phyloP scores from a whole-genome alignment of 2,329 filamentous ascomycete species.

The Trichoderma guizhouense region DNA sequence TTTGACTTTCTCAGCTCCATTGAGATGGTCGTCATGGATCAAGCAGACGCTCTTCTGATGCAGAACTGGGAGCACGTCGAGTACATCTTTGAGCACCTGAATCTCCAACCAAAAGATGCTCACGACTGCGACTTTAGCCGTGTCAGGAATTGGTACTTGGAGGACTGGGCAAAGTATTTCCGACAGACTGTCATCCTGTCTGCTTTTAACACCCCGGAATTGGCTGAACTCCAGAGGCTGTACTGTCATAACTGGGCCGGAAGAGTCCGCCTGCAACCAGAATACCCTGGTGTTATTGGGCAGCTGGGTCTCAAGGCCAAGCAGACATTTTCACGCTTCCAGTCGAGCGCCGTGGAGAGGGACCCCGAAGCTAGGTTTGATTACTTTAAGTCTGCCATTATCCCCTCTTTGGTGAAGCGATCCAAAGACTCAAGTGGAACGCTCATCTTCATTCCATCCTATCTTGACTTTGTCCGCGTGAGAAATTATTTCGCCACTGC shows the following conservation, averaged over 20 bases:
- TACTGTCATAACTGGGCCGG: constrained; percentile 80
- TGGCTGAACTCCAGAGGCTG: constrained; percentile 73
- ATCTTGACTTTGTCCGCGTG: constrained; percentile 91
- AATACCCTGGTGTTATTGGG: constrained; percentile 70
- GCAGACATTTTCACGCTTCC: constrained; percentile 89
- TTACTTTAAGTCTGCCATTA: constrained; percentile 79
- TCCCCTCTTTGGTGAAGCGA: constrained; percentile 71
- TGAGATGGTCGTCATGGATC: constrained; percentile 85
- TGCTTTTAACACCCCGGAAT: constrained; percentile 82
- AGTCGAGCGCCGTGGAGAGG: constrained; percentile 62
- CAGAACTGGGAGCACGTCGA: constrained; percentile 98
- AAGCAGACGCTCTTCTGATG: constrained; percentile 90
- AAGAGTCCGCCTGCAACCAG: constrained; percentile 67
- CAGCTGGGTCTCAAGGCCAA: constrained; percentile 68
- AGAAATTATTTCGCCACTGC: constrained; percentile 87
- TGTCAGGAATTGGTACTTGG: constrained; percentile 89
- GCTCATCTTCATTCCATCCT: constrained; percentile 85
- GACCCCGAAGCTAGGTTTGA: constrained; percentile 89
- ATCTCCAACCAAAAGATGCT: constrained; percentile 81
- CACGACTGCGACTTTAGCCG: constrained; percentile 93
- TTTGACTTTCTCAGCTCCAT: constrained; percentile 92
- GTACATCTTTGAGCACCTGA: constrained; percentile 87
- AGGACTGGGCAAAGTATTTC: constrained; percentile 73
- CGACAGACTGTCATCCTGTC: constrained; percentile 83
- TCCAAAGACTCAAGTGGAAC: constrained; percentile 64